Conservation (phyloP, 1,284 basidiomycete species). For the Pseudozyma sp. region DNA sequence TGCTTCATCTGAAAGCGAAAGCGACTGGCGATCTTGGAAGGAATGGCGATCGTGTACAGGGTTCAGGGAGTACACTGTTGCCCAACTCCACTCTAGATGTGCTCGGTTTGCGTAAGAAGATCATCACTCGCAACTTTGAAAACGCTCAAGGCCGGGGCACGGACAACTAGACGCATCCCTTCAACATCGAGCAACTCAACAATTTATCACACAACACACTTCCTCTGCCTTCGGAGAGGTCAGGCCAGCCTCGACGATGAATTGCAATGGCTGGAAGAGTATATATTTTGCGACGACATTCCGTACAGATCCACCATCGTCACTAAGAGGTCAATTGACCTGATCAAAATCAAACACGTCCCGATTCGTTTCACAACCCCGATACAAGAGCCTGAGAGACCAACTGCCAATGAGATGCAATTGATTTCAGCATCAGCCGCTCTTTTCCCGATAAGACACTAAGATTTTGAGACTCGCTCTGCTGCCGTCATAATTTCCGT, state of each 20-base stretch:
- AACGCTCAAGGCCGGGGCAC: constrained; percentile 11
- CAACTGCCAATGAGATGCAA: constrained; percentile 22
- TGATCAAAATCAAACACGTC: too few species aligned
- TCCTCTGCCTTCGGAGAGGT: neutral
- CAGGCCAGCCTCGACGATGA: too few species aligned
- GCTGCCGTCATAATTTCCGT: constrained; percentile 11
- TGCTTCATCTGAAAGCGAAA: constrained; percentile 31
- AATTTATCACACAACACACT: too few species aligned
- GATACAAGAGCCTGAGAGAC: too few species aligned
- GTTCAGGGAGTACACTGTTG: constrained; percentile 18
- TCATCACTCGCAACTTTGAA: constrained; percentile 33
- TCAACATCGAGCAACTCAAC: neutral
- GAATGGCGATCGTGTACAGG: constrained; percentile 3
- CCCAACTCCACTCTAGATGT: constrained; percentile 25
- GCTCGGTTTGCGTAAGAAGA: constrained; percentile 23
- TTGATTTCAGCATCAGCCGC: constrained; percentile 15
- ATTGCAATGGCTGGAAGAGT: too few species aligned
- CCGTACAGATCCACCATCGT: too few species aligned
- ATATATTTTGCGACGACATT: too few species aligned
- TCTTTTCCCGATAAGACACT: constrained; percentile 3
- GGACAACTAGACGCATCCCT: constrained; percentile 14
- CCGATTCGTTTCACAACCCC: too few species aligned
- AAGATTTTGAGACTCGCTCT: constrained; percentile 3
- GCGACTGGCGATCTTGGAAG: constrained; percentile 9
- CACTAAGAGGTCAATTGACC: too few species aligned